These are phyloP conservation scores for Globisporangium okanoganense DNA, from an alignment of 352 stramenopile species.

Conservation along the genomic window DNA sequence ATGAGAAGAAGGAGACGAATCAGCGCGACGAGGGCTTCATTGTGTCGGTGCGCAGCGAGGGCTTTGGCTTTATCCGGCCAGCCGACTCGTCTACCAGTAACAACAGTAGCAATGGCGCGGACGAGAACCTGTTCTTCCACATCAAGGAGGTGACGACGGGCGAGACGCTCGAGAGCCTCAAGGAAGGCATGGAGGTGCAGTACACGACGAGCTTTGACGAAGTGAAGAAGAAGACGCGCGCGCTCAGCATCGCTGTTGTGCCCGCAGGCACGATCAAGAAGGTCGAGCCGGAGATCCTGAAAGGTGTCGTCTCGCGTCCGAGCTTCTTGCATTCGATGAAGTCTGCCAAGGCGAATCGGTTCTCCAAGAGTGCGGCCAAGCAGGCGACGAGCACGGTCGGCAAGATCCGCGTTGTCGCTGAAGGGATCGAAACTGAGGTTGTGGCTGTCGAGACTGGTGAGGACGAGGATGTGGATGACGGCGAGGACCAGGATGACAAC, in stretches of 20 bases:
- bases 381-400: constrained; percentile 45
- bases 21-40: constrained; percentile 58
- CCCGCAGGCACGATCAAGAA: constrained; percentile 60
- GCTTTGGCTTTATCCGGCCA: constrained; percentile 77
- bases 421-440: constrained; percentile 5
- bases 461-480: constrained; percentile 19
- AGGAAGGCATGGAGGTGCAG: constrained; percentile 69
- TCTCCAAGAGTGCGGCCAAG: constrained; percentile 33
- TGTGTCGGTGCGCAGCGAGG: constrained; percentile 54
- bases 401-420: constrained; percentile 36
- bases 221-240: constrained; percentile 74
- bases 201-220: constrained; percentile 56
- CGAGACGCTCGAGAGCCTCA: constrained; percentile 50
- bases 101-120: constrained; percentile 1
- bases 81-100: constrained; percentile 19
- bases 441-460: constrained; percentile 7
- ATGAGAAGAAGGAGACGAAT: background rate
- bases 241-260: constrained; percentile 40
- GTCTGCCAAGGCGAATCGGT: constrained; percentile 18
- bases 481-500: constrained; percentile 20
- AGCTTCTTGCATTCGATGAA: constrained; percentile 60
- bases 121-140: constrained; percentile 80
- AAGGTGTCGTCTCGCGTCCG: constrained; percentile 53
- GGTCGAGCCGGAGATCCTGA: constrained; percentile 26
- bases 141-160: constrained; percentile 63